Base-by-base conservation (phyloP, 495 filamentous ascomycete genomes). In the Friedmanniomyces endolithicus region DNA sequence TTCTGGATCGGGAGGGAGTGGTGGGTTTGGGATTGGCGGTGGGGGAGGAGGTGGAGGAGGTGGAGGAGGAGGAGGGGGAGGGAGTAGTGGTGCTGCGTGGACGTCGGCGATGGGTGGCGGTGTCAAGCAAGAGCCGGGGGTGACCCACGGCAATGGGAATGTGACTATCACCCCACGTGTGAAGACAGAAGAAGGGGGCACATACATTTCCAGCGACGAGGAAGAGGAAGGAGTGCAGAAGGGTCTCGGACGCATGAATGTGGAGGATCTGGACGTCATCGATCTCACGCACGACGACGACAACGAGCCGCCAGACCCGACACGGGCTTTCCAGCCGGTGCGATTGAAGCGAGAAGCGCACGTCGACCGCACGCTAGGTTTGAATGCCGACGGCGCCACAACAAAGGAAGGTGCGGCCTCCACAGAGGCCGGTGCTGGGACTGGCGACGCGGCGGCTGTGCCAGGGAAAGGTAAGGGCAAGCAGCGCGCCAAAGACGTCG, bases 311-410 rank as follows among this genome's bases (percentile, higher is more conserved):
- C 9, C 24, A 11, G 48, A 43, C 19, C n/a, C 40, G 6, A 12
- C 24, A n/a, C 4, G 11, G 22, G 17, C 11, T 41, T 55, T 69
- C 40, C 51, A 48, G 16, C 76, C 76, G 0, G 63, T 84, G 51
- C 76, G 79, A 25, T 67, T 84, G 43, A 53, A 68, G 33, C 68
- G 81, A 29, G 65, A 72, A 19, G 71, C 74, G 56, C 78, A 81
- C 60, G 72, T 76, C 56, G 75, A 79, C 1, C 70, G 74, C 19
- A 67, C 68, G 20, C 59, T 75, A 1, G 69, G 73, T 25, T 70
- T 81, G 55, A 76, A 79, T 41, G 77, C 74, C 0, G 72, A 77
- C 20, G 75, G 73, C 43, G 75, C 76, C 22, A 67, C 76, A 24
- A 58, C 43, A 39, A 57, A 56, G 20, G 57, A 64, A 37, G 56